Base-by-base conservation (phyloP, 768 basidiomycete genomes). In the Lyophyllum atratum region DNA sequence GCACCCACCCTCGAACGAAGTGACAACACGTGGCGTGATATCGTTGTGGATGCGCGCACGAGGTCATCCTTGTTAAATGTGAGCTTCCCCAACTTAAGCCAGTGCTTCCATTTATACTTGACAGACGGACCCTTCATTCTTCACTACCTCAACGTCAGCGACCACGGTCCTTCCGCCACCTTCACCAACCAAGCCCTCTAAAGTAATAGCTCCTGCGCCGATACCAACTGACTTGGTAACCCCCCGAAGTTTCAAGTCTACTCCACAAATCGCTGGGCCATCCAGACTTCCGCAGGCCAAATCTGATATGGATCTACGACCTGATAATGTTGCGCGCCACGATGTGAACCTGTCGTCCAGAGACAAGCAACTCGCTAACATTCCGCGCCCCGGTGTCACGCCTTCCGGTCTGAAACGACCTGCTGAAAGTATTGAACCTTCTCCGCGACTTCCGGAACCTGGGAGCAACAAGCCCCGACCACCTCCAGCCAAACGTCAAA, bases 1-100 rank as follows among this genome's bases (percentile, higher is more conserved):
- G 89, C 87, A 12, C 76, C 92, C 7, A 98, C 95, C 1, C 80
- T 99, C 5, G 90, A 95, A 70, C 79, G 95, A 52, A 93, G 93
- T 61, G 87, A 95, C 63, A 74, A 78, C 17, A 85, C 78, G 12
- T 98, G 95, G 95, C 80, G 78, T 56, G 74, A 78, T 26, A 95
- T 97, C 45, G 80, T 97, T 24, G 70, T 75, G 19, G 89, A 98
- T 67, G 93, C 95, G 7, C 77, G 85, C 54, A 73, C 80, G 12
- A 80, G 93, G 52, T 77, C 79, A 10, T 74, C 83, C 33, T 69
- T 95, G 24, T 69, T 85, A 9, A 82, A 89, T 60, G 94, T 94
- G 66, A 8, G 29, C 42, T 28, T 42, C 4, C 47, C 21, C 1
- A 39, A 29, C 42, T n/a, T 47, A 25, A 40, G 2, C 28, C 3